Percentiles rank a stretch among this genome's conserved stretches.
These are phyloP conservation scores for Pulveroboletus frians DNA, from an alignment of 768 basidiomycete genomes.

Conservation along the genomic window DNA sequence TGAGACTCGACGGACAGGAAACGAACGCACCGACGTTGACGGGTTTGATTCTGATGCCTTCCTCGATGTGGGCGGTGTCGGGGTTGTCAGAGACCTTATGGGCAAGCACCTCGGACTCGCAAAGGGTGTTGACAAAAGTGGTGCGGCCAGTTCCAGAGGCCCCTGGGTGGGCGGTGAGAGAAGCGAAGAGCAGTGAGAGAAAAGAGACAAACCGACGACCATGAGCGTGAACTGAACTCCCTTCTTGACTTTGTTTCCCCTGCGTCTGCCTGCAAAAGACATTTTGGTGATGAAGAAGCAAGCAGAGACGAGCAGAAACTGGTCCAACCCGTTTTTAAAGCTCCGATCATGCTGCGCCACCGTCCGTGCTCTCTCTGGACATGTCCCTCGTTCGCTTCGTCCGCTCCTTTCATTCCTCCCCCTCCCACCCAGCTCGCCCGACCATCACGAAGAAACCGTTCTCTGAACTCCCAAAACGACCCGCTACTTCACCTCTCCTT, in stretches of 20 bases:
- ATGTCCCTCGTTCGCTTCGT: slow-evolving; percentile 5
- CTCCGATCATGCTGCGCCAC: slow-evolving; percentile 32
- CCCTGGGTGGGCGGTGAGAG: slow-evolving; percentile 47
- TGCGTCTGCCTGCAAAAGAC: slow-evolving; percentile 83
- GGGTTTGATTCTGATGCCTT: slow-evolving; percentile 92
- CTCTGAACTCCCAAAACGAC: slow-evolving; percentile 52
- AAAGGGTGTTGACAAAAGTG: slow-evolving; percentile 98
- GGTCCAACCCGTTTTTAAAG: slow-evolving; percentile 31
- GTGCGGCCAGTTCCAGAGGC: slow-evolving; percentile 96
- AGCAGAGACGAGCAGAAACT: slow-evolving; percentile 31
- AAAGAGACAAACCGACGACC: slow-evolving; percentile 79
- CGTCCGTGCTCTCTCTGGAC: slow-evolving; percentile 23
- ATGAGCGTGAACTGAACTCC: slow-evolving; percentile 97
- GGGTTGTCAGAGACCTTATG: slow-evolving; percentile 86
- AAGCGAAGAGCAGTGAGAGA: neutral
- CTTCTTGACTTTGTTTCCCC: slow-evolving; percentile 96
- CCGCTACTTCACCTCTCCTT: neutral
- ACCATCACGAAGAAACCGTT: slow-evolving; percentile 46
- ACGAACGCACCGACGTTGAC: slow-evolving; percentile 70
- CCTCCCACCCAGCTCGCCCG: neutral
- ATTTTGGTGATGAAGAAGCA: slow-evolving; percentile 40
- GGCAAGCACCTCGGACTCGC: slow-evolving; percentile 86
- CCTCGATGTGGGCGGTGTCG: slow-evolving; percentile 88
- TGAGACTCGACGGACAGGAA: neutral
- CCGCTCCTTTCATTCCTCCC: slow-evolving; percentile 11